A percentile compares a stretch with the other conserved stretches of the same genome.
These are phyloP conservation scores for Chaetomium tenue DNA, from an alignment of 495 filamentous ascomycete species.

Conservation along the genomic window DNA sequence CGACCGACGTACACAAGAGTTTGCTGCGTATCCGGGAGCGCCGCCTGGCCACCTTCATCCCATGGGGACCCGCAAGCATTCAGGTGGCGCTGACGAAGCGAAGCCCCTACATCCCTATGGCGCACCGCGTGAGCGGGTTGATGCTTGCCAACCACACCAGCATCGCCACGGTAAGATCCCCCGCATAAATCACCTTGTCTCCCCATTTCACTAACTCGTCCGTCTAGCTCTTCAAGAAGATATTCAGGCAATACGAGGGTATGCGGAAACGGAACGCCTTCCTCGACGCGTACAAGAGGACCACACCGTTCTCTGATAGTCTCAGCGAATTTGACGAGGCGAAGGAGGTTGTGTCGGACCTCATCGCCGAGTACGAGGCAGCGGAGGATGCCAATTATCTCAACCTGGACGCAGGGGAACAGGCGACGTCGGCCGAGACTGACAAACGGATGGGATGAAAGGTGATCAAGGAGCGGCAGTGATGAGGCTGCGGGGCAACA, in stretches of 20 bases:
- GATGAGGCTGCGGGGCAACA: too few relatives aligned
- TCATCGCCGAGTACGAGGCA: conserved; percentile 92
- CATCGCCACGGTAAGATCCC: conserved; percentile 72
- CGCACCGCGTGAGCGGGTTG: conserved; percentile 89
- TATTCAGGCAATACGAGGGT: conserved; percentile 82
- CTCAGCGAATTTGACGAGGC: conserved; percentile 96
- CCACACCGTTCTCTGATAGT: conserved; percentile 83
- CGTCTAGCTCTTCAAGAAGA: conserved; percentile 77
- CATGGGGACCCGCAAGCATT: conserved; percentile 98
- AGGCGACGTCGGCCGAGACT: conserved; percentile 44
- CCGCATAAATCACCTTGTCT: not conserved
- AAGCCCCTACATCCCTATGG: conserved; percentile 86
- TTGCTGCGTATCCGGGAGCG: conserved; percentile 94
- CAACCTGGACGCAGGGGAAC: conserved; percentile 59
- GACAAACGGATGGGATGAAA: conserved; percentile 43
- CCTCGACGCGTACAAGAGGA: conserved; percentile 91
- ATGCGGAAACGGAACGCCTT: conserved; percentile 96
- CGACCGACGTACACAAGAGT: conserved; percentile 96
- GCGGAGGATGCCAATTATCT: conserved; percentile 88
- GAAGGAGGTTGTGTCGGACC: conserved; percentile 77
- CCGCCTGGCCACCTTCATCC: conserved; percentile 91
- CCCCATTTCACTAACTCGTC: not conserved
- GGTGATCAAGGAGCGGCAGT: not conserved
- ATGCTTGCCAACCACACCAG: conserved; percentile 99
- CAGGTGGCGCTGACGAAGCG: conserved; percentile 96